Evolutionary conservation across 148 eudicot species (phyloP).

Genomic region (Rhododendron ferrugineum): DNA sequence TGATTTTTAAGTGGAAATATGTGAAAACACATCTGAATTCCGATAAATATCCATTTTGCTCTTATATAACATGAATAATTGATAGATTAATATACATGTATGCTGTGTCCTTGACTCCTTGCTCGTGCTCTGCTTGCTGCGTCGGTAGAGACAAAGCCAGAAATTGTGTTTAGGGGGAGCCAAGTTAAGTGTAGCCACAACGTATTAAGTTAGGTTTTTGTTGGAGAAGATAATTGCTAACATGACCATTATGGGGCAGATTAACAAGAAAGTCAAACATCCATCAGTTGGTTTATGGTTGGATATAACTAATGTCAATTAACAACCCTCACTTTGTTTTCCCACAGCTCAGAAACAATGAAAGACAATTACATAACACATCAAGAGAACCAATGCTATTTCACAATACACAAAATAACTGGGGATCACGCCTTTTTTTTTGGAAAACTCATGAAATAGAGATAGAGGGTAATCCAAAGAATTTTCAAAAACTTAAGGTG

Average conservation of each 20-base stretch:
- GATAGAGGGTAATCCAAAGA: neutral
- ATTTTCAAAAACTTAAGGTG: neutral
- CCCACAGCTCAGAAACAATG: neutral
- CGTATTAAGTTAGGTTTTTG: neutral
- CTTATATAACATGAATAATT: neutral
- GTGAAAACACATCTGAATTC: neutral
- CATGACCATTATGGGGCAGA: neutral
- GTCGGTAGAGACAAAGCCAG: neutral
- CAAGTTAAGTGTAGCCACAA: neutral
- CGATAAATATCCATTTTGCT: neutral
- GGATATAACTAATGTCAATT: neutral
- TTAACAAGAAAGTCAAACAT: neutral
- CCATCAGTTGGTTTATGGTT: neutral
- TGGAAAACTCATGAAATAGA: neutral
- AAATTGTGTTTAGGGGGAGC: neutral
- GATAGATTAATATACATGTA: neutral
- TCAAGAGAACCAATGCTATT: neutral
- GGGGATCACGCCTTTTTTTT: neutral
- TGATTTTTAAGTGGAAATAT: neutral
- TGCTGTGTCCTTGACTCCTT: neutral
- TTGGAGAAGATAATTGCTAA: neutral
- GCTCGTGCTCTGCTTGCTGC: neutral
- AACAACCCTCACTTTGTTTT: neutral
- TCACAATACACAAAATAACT: neutral
- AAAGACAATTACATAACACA: neutral